phyloP scores from a whole-genome alignment of 352 stramenopile species.

The Phytopythium sindhum region DNA sequence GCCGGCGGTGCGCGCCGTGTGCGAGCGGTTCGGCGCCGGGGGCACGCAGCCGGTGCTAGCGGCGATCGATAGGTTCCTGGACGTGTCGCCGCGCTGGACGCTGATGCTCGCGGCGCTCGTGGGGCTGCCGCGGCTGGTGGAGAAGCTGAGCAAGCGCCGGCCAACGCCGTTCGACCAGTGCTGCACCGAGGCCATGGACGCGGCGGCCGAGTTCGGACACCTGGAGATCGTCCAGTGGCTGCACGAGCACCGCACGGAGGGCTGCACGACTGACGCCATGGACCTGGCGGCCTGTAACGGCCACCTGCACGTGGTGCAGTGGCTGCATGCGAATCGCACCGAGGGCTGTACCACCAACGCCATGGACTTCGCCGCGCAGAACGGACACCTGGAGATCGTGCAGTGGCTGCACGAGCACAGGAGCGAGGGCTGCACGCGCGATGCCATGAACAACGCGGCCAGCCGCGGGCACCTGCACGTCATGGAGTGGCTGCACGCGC shows the following conservation, averaged over 20 bases:
- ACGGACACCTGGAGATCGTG: conserved; percentile 55
- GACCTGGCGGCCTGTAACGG: conserved; percentile 59
- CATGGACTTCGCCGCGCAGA: conserved; percentile 63
- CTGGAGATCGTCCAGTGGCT: conserved; percentile 57
- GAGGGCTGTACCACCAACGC: conserved; percentile 59
- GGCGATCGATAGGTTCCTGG: conserved; percentile 49
- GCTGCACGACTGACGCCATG: conserved; percentile 68
- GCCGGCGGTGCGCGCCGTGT: conserved; percentile 45
- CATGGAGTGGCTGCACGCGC: conserved; percentile 46
- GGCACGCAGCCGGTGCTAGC: conserved; percentile 46
- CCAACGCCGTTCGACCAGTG: conserved; percentile 41
- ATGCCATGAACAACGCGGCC: conserved; percentile 58
- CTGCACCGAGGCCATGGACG: conserved; percentile 59
- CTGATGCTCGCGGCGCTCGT: conserved; percentile 48
- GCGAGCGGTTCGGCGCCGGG: conserved; percentile 33
- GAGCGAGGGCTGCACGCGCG: conserved; percentile 45
- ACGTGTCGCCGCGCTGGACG: conserved; percentile 46
- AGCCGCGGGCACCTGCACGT: conserved; percentile 40
- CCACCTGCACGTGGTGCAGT: conserved; percentile 50
- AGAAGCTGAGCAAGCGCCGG: conserved; percentile 35
- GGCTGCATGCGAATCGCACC: conserved; percentile 48
- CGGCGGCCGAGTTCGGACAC: conserved; percentile 60
- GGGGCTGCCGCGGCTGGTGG: conserved; percentile 46
- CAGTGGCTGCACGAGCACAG: conserved; percentile 56
- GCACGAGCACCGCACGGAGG: conserved; percentile 37